Evolutionary conservation across 768 basidiomycete genomes (phyloP).

Genomic region (Calocybe cyanea): DNA sequence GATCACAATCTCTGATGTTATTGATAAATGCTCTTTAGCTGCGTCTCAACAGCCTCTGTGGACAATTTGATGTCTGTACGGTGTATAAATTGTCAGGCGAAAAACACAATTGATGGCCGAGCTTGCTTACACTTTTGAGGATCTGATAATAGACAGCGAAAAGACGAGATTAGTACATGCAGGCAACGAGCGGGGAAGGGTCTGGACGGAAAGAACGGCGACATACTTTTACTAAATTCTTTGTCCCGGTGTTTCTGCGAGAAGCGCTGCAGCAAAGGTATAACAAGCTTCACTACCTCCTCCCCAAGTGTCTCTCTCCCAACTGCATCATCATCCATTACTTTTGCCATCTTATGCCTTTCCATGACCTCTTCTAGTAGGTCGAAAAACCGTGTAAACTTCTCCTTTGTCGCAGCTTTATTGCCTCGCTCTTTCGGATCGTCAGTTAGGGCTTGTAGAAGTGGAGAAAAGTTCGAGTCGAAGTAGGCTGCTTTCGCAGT

Average conservation of each 20-base stretch:
- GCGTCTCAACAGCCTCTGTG: constrained; percentile 67
- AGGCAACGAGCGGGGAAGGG: constrained; percentile 3
- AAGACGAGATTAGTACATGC: no score
- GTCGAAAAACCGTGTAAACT: constrained; percentile 79
- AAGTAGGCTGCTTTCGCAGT: constrained; percentile 84
- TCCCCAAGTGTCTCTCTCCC: constrained; percentile 59
- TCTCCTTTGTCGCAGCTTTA: constrained; percentile 71
- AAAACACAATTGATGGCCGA: not conserved
- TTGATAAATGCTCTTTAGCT: constrained; percentile 62
- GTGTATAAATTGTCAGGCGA: constrained; percentile 11
- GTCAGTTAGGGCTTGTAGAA: constrained; percentile 65
- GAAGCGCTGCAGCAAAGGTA: constrained; percentile 72
- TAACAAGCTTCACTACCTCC: constrained; percentile 72
- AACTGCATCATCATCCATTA: constrained; percentile 68
- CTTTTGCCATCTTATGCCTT: constrained; percentile 62
- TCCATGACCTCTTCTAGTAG: constrained; percentile 76
- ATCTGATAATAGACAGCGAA: constrained; percentile 33
- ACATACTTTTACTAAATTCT: constrained; percentile 81
- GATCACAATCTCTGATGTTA: constrained; percentile 9
- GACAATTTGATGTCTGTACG: constrained; percentile 73
- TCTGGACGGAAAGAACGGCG: not conserved
- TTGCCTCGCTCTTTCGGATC: constrained; percentile 59
- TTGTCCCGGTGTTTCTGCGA: constrained; percentile 73
- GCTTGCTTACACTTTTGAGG: constrained; percentile 62
- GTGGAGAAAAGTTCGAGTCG: constrained; percentile 75